These are phyloP conservation scores for Yarrowia alimentaria DNA, from an alignment of 805 yeast genomes.

Conservation along the genomic window DNA sequence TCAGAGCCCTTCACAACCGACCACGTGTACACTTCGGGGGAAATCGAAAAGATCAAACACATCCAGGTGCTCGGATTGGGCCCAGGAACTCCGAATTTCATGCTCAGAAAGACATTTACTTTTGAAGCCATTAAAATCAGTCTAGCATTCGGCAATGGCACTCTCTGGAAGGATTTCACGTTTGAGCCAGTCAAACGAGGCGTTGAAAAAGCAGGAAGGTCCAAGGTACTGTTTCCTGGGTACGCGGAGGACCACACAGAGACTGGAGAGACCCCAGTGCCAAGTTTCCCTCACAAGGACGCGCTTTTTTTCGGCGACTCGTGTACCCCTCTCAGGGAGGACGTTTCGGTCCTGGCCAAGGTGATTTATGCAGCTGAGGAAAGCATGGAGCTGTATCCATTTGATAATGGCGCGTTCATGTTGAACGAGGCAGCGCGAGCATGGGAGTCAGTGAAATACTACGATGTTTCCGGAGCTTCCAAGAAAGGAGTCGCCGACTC, in stretches of 20 bases:
- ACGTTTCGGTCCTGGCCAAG: background rate
- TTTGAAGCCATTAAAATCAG: constrained; percentile 6
- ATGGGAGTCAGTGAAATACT: constrained; percentile 19
- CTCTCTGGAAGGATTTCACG: background rate
- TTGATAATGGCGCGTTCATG: background rate
- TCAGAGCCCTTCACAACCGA: constrained; percentile 9
- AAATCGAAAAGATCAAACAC: constrained; percentile 8
- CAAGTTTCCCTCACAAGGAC: constrained; percentile 3
- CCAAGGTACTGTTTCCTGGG: background rate
- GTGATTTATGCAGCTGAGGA: constrained; percentile 6
- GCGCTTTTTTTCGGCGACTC: constrained; percentile 16
- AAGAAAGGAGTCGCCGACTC: background rate
- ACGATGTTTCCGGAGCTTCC: background rate
- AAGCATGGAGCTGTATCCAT: constrained; percentile 13
- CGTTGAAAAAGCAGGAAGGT: constrained; percentile 5
- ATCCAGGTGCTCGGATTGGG: constrained; percentile 2
- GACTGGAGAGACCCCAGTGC: background rate
- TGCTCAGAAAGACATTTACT: constrained; percentile 4
- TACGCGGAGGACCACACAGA: background rate
- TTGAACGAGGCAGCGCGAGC: constrained; percentile 8
- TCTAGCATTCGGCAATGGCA: background rate
- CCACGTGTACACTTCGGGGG: constrained; percentile 4
- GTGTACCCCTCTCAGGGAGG: constrained; percentile 3
- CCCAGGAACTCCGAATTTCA: constrained; percentile 6
- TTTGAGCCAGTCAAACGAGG: constrained; percentile 14